Conservation (phyloP, 768 basidiomycete genomes). For the Strobilomyces dryophilus region DNA sequence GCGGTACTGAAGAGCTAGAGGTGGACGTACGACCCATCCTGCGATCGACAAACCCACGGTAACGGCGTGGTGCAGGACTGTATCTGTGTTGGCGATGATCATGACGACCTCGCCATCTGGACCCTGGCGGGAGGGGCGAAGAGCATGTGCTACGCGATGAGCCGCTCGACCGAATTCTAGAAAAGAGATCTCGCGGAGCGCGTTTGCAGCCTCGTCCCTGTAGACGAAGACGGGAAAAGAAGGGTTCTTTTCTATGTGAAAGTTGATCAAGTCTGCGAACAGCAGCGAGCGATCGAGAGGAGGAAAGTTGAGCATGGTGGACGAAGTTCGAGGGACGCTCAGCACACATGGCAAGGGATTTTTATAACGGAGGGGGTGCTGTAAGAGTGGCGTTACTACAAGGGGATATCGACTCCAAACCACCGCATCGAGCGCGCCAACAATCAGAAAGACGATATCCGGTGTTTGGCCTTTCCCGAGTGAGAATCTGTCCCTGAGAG, state of each 20-base stretch:
- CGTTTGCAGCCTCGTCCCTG: conserved; percentile 6
- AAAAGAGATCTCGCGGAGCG: conserved; percentile 19
- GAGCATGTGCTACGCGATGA: conserved; percentile 36
- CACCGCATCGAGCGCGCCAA: too few species aligned
- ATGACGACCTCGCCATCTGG: conserved; percentile 19
- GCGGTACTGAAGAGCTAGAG: conserved; percentile 17
- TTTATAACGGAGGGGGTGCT: conserved; percentile 19
- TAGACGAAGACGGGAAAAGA: conserved; percentile 20
- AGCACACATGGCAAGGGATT: neutral
- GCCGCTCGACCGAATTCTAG: conserved; percentile 28
- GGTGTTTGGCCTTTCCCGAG: too few species aligned
- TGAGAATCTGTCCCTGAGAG: too few species aligned
- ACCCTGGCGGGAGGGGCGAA: conserved; percentile 33
- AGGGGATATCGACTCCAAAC: neutral
- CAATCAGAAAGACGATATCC: too few species aligned
- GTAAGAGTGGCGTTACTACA: neutral
- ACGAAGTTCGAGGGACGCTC: neutral
- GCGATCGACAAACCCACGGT: conserved; percentile 36
- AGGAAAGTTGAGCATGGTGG: conserved; percentile 13
- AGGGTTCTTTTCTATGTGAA: conserved; percentile 25
- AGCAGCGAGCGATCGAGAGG: conserved; percentile 22
- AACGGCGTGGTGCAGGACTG: conserved; percentile 31
- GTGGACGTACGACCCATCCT: conserved; percentile 32
- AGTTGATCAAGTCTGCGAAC: conserved; percentile 24
- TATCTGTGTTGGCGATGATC: conserved; percentile 29